These are phyloP conservation scores for Apiospora malaysiana DNA, from an alignment of 2,329 filamentous ascomycete species.

Conservation along the genomic window DNA sequence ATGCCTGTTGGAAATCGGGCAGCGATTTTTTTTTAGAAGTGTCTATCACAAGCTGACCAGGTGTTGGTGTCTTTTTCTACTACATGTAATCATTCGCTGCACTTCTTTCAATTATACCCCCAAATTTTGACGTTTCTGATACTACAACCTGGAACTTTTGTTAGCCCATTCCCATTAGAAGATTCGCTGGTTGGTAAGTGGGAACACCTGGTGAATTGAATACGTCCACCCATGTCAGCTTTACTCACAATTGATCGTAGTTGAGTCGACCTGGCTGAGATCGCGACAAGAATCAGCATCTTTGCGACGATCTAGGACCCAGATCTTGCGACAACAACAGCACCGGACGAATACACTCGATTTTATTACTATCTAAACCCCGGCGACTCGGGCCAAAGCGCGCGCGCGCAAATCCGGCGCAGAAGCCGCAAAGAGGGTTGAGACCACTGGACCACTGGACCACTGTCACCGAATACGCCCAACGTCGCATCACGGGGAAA, in stretches of 20 bases:
- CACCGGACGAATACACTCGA: not conserved
- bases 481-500: slow-evolving; percentile 21
- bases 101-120: not conserved
- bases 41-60: slow-evolving; percentile 6
- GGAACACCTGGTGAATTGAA: not conserved
- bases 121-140: not conserved
- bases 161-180: not conserved
- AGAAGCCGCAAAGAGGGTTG: not conserved
- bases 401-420: slow-evolving; percentile 4
- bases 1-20: slow-evolving; percentile 6
- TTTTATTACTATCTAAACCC: not conserved
- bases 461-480: not conserved
- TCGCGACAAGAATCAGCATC: not conserved
- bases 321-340: not conserved
- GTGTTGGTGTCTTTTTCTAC: not conserved
- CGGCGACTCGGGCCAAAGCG: not conserved
- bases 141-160: not conserved
- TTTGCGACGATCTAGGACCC: not conserved
- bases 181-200: not conserved
- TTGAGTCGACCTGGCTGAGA: not conserved
- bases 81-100: not conserved
- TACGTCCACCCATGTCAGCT: not conserved
- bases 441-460: not conserved
- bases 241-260: not conserved
- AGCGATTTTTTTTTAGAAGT: not conserved